Conservation (phyloP, 495 filamentous ascomycete genomes). For the Aspergillus carlsbadensis region DNA sequence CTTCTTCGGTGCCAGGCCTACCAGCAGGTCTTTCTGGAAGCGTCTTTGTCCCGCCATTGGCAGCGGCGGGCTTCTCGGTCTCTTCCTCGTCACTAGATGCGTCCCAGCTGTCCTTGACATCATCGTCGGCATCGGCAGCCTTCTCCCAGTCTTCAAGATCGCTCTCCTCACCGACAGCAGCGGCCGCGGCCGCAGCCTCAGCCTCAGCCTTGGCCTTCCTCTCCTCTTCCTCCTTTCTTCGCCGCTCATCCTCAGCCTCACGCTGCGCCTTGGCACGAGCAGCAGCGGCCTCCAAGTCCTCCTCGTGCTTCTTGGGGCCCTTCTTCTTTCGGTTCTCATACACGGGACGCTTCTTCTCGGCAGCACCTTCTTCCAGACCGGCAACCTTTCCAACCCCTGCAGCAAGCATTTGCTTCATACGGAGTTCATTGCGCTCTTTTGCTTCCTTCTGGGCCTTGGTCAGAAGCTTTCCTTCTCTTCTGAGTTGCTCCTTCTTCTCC, state of each 20-base stretch:
- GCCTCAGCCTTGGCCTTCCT: conserved; percentile 59
- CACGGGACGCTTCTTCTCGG: conserved; percentile 73
- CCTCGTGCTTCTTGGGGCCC: conserved; percentile 69
- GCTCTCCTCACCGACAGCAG: conserved; percentile 53
- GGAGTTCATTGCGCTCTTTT: conserved; percentile 76
- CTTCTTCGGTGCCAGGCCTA: conserved; percentile 24
- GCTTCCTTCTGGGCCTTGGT: conserved; percentile 92
- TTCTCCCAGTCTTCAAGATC: conserved; percentile 88
- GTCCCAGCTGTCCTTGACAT: conserved; percentile 95
- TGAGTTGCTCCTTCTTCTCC: conserved; percentile 91
- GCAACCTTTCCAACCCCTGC: conserved; percentile 76
- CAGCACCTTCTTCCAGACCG: conserved; percentile 59
- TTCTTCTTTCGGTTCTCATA: conserved; percentile 78
- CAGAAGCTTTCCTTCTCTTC: conserved; percentile 91
- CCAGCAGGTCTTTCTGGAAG: conserved; percentile 23
- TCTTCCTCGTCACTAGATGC: conserved; percentile 79
- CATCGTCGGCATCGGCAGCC: conserved; percentile 71
- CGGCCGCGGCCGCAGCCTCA: conserved; percentile 54
- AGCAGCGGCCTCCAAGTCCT: conserved; percentile 63
- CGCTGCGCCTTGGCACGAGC: conserved; percentile 59
- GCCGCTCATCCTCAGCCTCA: conserved; percentile 70
- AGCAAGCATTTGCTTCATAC: conserved; percentile 91
- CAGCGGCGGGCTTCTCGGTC: conserved; percentile 30
- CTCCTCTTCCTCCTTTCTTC: conserved; percentile 63
- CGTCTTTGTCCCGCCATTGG: conserved; percentile 20